Evolutionary conservation across 257 asterid species (phyloP), one percentile per base, ranked within the genome.

Genomic region (Nicotiana paniculata): DNA sequence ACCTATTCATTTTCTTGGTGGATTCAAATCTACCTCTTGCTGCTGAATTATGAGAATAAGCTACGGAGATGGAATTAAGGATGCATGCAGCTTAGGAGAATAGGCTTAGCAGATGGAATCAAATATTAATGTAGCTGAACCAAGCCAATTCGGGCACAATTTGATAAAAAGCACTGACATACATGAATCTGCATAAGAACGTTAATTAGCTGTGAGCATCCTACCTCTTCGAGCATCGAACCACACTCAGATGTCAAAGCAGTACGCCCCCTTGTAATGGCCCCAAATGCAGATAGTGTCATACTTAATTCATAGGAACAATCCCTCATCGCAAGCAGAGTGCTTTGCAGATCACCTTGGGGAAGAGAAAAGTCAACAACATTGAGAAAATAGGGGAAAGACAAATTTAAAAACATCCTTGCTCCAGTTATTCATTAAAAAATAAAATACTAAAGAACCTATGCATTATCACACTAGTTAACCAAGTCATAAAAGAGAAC

Each of bases 241-340:
- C 99, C 99, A 87, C 98, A 96, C 87, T 94, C 99, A 82, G 97
- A 91, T 86, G 98, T 96, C 93, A 96, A 91, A 79, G 97, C 94
- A 79, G 92, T 91, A 85, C 91, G 99, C 66, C 95, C 93, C 86
- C 93, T 93, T 83, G 91, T 84, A 85, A 92, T 88, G 85, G 85
- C 89, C 79, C 89, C 92, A 88, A 90, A 96, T 82, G 98, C 89
- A 86, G 97, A 90, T 86, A 96, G 89, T 16, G 91, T 90, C 64
- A 88, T 90, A 90, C 98, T 93, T 88, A 93, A 93, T 87, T 93
- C 98, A 81, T 84, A 85, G 83, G 98, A 96, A 88, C 97, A 91
- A 80, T 93, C 98, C 85, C 90, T 93, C 98, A 96, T 90, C 43
- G 91, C 97, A 85, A 92, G 90, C 86, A 96, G 97, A 83, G 97